A percentile compares a stretch with the other conserved stretches of the same genome.
These are phyloP conservation scores for Moniliella sp. DNA, from an alignment of 1,284 basidiomycete genomes.

Conservation along the genomic window DNA sequence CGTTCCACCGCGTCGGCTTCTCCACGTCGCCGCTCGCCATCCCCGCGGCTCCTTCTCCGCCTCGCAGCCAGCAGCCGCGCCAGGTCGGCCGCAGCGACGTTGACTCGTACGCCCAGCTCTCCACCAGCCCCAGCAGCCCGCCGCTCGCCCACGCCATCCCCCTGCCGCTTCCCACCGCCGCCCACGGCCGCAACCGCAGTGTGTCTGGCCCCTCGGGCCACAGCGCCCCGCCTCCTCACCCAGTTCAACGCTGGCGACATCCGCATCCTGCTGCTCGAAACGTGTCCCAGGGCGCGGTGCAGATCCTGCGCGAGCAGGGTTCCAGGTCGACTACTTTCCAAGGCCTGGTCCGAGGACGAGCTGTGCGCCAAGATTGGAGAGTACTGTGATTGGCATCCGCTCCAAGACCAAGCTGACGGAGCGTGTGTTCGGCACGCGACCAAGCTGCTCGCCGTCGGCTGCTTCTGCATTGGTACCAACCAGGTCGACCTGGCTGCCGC, in stretches of 20 bases:
- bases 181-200: too few relatives aligned
- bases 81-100: slow-evolving; percentile 1
- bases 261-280: slow-evolving; percentile 69
- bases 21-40: slow-evolving; percentile 16
- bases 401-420: slow-evolving; percentile 91
- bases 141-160: too few relatives aligned
- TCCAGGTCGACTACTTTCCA: slow-evolving; percentile 73
- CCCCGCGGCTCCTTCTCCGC: slow-evolving; percentile 14
- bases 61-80: slow-evolving; percentile 4
- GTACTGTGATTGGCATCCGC: slow-evolving; percentile 81
- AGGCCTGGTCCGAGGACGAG: slow-evolving; percentile 75
- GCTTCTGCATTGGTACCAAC: slow-evolving; percentile 98
- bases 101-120: too few relatives aligned
- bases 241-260: slow-evolving; percentile 28
- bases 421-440: slow-evolving; percentile 52
- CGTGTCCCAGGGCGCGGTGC: slow-evolving; percentile 74
- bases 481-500: slow-evolving; percentile 79
- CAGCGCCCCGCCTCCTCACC: slow-evolving; percentile 16
- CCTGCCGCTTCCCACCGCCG: too few relatives aligned
- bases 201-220: slow-evolving; percentile 5
- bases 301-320: slow-evolving; percentile 55
- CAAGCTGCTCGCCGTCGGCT: slow-evolving; percentile 82
- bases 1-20: slow-evolving; percentile 22
- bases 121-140: too few relatives aligned
- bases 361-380: slow-evolving; percentile 62